phyloP scores from a whole-genome alignment of 331 rosid species.

The Quercus tomentella region DNA sequence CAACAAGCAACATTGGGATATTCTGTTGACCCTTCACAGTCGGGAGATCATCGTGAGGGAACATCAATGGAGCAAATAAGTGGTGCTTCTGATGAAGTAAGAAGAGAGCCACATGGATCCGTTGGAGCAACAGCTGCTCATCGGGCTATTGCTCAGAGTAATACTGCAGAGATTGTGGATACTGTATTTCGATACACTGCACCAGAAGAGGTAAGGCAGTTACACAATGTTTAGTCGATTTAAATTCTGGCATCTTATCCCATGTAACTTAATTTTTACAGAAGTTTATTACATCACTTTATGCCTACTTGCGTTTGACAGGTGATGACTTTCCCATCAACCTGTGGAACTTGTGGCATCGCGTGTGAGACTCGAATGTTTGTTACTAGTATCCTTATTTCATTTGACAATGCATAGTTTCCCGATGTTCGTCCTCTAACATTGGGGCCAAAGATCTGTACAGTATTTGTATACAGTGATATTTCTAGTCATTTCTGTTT shows the following conservation, averaged over 20 bases:
- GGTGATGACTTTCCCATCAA: conserved; percentile 99
- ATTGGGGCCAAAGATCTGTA: neutral
- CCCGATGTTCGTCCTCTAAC: neutral
- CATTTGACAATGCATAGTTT: conserved; percentile 5
- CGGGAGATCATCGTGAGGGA: conserved; percentile 33
- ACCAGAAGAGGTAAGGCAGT: conserved; percentile 77
- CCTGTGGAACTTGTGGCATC: conserved; percentile 75
- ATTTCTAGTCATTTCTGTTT: neutral
- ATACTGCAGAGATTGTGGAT: conserved; percentile 75
- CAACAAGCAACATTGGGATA: conserved; percentile 86
- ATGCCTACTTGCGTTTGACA: conserved; percentile 30
- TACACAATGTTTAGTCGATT: neutral
- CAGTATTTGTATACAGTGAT: neutral
- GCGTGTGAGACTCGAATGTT: conserved; percentile 94
- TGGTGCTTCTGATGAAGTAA: conserved; percentile 34
- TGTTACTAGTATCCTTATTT: conserved; percentile 75
- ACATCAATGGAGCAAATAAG: conserved; percentile 28
- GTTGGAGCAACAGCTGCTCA: conserved; percentile 88
- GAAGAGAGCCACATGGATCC: conserved; percentile 73
- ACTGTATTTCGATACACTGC: conserved; percentile 83
- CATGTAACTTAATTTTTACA: neutral
- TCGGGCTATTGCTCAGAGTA: conserved; percentile 92
- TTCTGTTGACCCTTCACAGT: conserved; percentile 46
- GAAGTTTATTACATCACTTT: neutral
- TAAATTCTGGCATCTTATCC: neutral